Percentiles rank a stretch among this genome's conserved stretches.
Evolutionary conservation across 306 rosid genomes (phyloP).

Genomic region (Fragaria nilgerrensis): DNA sequence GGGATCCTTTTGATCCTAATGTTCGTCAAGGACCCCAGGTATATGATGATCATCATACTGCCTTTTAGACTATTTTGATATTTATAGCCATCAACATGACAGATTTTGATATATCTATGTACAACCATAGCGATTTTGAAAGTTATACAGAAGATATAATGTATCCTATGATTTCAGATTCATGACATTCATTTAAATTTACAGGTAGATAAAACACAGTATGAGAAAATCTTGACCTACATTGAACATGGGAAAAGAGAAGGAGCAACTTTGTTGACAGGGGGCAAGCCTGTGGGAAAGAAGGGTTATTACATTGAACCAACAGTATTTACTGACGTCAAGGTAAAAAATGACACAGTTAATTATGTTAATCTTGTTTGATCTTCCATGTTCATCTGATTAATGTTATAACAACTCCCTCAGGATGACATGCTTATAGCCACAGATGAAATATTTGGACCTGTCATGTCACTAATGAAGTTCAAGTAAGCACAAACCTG

Average conservation of each 20-base stretch:
- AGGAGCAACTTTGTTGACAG: conserved; percentile 83
- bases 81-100: not conserved
- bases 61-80: not conserved
- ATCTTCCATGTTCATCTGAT: not conserved
- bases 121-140: not conserved
- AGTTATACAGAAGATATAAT: not conserved
- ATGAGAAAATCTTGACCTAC: conserved; percentile 57
- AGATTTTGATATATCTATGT: not conserved
- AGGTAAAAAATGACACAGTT: conserved; percentile 35
- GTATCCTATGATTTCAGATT: not conserved
- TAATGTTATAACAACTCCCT: not conserved
- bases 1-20: conserved; percentile 88
- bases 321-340: conserved; percentile 70
- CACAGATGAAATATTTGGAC: conserved; percentile 82
- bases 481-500: conserved; percentile 55
- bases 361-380: not conserved
- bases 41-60: not conserved
- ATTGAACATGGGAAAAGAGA: conserved; percentile 80
- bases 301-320: conserved; percentile 85
- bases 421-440: conserved; percentile 75
- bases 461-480: conserved; percentile 64
- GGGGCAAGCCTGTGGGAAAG: conserved; percentile 65
- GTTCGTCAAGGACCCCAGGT: conserved; percentile 83
- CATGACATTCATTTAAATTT: not conserved
- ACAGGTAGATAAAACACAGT: conserved; percentile 72